These are phyloP conservation scores for Lentinula sp. DNA, from an alignment of 768 basidiomycete species.

Conservation along the genomic window DNA sequence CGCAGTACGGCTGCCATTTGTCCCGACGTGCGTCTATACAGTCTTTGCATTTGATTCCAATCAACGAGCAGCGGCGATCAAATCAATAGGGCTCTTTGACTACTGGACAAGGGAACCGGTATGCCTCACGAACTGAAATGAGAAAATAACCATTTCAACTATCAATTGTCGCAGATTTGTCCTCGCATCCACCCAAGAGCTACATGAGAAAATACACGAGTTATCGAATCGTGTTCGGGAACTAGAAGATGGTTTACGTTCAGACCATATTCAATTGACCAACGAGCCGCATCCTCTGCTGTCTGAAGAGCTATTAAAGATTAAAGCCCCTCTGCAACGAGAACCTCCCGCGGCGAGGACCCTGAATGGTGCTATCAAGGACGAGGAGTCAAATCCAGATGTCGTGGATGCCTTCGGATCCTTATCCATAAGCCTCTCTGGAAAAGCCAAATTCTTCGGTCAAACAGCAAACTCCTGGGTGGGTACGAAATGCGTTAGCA, in stretches of 20 bases:
- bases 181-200: slow-evolving; percentile 71
- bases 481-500: slow-evolving; percentile 15
- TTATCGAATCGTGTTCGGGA: slow-evolving; percentile 70
- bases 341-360: slow-evolving; percentile 46
- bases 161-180: slow-evolving; percentile 50
- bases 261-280: slow-evolving; percentile 53
- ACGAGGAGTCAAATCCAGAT: slow-evolving; percentile 61
- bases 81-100: slow-evolving; percentile 59
- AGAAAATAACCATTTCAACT: background rate
- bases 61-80: slow-evolving; percentile 12
- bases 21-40: slow-evolving; percentile 55
- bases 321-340: slow-evolving; percentile 73
- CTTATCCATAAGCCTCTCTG: slow-evolving; percentile 65
- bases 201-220: slow-evolving; percentile 78
- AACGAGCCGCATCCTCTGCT: slow-evolving; percentile 61
- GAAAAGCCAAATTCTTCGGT: slow-evolving; percentile 72
- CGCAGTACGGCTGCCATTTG: slow-evolving; percentile 56
- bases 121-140: slow-evolving; percentile 8
- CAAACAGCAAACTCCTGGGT: slow-evolving; percentile 77
- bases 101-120: slow-evolving; percentile 81
- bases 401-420: slow-evolving; percentile 79
- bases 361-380: slow-evolving; percentile 35
- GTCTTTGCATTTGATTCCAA: slow-evolving; percentile 6
- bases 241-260: slow-evolving; percentile 65
- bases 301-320: slow-evolving; percentile 62